Evolutionary conservation across 192 early-diverging fungal genomes (phyloP), one percentile per base, ranked within the genome.

Genomic region (Coemansia asiatica): DNA sequence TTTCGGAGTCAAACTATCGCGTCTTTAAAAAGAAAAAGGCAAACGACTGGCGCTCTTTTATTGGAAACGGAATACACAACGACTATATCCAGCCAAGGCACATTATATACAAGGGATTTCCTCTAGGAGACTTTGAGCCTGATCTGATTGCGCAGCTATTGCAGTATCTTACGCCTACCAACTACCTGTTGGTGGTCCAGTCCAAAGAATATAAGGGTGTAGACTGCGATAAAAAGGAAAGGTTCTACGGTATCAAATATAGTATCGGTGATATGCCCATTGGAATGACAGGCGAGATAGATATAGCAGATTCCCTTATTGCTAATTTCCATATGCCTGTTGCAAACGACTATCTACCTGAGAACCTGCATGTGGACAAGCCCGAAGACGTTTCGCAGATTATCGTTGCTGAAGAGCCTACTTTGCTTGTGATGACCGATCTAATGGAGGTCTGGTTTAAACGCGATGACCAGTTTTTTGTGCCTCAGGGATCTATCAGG

Each of bases 221-320:
- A 7, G 57, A 73, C 2, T 64, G 75, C 47, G 61, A 69, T 10
- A 36, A 75, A 29, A 85, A 84, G 56, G 92, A 92, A 35, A 56
- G 77, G 22, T 90, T 88, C 84, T 98, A 95, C 67, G 88, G 86
- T 2, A 89, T 90, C 0, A 85, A 92, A 53, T 95, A 95, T 65
- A 65, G 81, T 28, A 71, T 90, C 36, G 71, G 72, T 21, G 60
- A 75, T 6, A 60, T 94, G 25, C 69, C 76, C 0, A 54, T 68
- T 2, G 55, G 60, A 0, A 68, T 90, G 18, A 56, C 54, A 27
- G 29, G 23, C 5, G 54, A 56, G 13, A 27, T 56, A 1, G 25
- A 2, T 47, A 8, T 10, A 2, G 18, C 33, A 61, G 5, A 53
- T 35, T 58, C 68, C 25, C 53, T 60, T 25, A 77, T 84, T 61